These are phyloP conservation scores for Penicillium sp. DNA, from an alignment of 2,329 filamentous ascomycete genomes.

Conservation along the genomic window DNA sequence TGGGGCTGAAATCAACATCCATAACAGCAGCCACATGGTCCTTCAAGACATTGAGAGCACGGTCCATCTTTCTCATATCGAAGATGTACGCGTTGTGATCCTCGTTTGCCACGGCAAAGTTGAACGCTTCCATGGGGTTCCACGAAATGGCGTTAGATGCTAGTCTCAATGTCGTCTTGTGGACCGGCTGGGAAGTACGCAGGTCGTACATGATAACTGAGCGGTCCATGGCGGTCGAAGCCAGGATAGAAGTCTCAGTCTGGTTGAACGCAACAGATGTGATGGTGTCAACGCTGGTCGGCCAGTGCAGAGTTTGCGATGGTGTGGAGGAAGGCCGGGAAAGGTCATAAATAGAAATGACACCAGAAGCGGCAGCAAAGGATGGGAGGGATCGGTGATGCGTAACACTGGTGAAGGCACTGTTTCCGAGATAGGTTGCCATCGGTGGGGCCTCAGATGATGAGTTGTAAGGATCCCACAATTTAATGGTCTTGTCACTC, in stretches of 20 bases:
- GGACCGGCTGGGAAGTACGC: conserved; percentile 76
- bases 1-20: conserved; percentile 94
- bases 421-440: conserved; percentile 78
- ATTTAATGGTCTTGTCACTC: conserved; percentile 79
- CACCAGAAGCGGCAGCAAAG: conserved; percentile 73
- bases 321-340: conserved; percentile 73
- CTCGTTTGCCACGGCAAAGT: conserved; percentile 89
- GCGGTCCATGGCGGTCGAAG: conserved; percentile 79
- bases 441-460: conserved; percentile 66
- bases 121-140: conserved; percentile 97
- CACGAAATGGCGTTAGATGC: conserved; percentile 81
- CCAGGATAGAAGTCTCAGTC: conserved; percentile 86
- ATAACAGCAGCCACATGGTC: conserved; percentile 90
- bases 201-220: conserved; percentile 89
- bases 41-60: conserved; percentile 84
- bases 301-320: conserved; percentile 81
- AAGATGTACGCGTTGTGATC: conserved; percentile 93
- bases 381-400: conserved; percentile 75
- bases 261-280: conserved; percentile 87
- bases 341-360: conserved; percentile 85
- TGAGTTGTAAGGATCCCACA: conserved; percentile 85
- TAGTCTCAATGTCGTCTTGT: conserved; percentile 77
- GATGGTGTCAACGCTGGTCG: conserved; percentile 85
- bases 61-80: conserved; percentile 86
- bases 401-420: conserved; percentile 78